These are phyloP conservation scores for Podospora fimiseda DNA, from an alignment of 495 filamentous ascomycete species.

Conservation along the genomic window DNA sequence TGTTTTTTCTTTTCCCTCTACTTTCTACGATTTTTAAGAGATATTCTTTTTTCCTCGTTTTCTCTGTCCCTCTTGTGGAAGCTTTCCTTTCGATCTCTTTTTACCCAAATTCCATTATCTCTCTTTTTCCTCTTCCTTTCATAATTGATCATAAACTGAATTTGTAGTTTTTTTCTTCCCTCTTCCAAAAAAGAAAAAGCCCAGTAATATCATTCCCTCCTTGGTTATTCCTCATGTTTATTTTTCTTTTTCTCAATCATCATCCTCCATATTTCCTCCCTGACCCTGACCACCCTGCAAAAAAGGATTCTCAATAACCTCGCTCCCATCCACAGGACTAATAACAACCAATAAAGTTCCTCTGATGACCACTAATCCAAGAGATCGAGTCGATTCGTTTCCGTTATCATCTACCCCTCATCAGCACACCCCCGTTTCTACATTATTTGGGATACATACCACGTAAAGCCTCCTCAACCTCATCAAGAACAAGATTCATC, in stretches of 20 bases:
- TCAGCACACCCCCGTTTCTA: background rate
- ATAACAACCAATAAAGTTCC: slow-evolving; percentile 90
- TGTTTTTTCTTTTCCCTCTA: background rate
- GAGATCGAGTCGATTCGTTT: slow-evolving; percentile 72
- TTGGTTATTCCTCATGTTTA: background rate
- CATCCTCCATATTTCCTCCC: slow-evolving; percentile 41
- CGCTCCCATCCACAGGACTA: slow-evolving; percentile 87
- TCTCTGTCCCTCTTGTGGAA: background rate
- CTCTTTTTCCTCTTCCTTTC: background rate
- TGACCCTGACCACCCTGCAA: slow-evolving; percentile 59
- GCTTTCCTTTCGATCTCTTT: background rate
- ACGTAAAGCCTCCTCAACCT: slow-evolving; percentile 81
- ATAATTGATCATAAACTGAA: no score
- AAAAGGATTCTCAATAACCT: slow-evolving; percentile 94
- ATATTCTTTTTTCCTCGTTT: background rate
- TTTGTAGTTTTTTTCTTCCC: background rate
- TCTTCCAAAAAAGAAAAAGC: background rate
- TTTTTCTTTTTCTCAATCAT: background rate
- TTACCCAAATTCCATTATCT: background rate
- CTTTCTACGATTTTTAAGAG: background rate
- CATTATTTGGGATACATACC: slow-evolving; percentile 46
- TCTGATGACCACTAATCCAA: slow-evolving; percentile 86
- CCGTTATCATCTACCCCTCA: slow-evolving; percentile 71
- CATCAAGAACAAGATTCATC: slow-evolving; percentile 95
- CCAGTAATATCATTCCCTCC: background rate